Base-by-base conservation (phyloP, 768 basidiomycete genomes). In the Tubosaeta sp. region DNA sequence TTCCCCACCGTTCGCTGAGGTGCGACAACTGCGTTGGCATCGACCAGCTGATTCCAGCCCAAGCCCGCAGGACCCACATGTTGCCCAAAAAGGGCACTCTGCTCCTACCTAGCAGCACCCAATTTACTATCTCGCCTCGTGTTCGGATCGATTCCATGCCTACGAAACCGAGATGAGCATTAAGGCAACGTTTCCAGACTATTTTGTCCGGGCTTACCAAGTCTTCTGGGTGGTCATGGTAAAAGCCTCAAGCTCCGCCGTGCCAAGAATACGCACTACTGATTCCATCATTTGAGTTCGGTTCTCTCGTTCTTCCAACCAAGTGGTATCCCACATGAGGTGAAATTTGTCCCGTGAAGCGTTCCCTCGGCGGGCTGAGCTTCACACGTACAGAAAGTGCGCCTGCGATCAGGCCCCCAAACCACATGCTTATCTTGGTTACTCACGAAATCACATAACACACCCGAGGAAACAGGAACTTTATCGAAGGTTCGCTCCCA, bases 351-450 rank as follows among this genome's bases (percentile, higher is more conserved):
- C 17, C 48, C 2, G n/a, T 16, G 27, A 31, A 45, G 45, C 27
- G 22, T 48, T 50, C 51, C 51, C 59, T 48, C 32, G 32, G 27
- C 4, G 42, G 41, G 31, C 53, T 8, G 52, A 62, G 42, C 38
- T 52, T 43, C 16, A 56, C 46, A 50, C 53, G 57, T 46, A 43
- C 54, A 54, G 64, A 56, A 64, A 61, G 35, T 22, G 31, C 29
- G 10, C 27, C 27, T 46, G 48, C 11, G 44, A 51, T 54, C 46
- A 33, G 27, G 32, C 19, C 53, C 35, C 29, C 22, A 22, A 12
- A 6, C 8, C 25, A 41, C 27, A 47, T 51, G 43, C 53, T 57
- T 59, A 55, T 66, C 61, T 51, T 54, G 57, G 52, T 57, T 53
- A 46, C 45, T 31, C 54, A 38, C 52, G 27, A 16, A 34, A 19